Base-by-base conservation (phyloP, 768 basidiomycete genomes). In the Xerocomellus intermedius region DNA sequence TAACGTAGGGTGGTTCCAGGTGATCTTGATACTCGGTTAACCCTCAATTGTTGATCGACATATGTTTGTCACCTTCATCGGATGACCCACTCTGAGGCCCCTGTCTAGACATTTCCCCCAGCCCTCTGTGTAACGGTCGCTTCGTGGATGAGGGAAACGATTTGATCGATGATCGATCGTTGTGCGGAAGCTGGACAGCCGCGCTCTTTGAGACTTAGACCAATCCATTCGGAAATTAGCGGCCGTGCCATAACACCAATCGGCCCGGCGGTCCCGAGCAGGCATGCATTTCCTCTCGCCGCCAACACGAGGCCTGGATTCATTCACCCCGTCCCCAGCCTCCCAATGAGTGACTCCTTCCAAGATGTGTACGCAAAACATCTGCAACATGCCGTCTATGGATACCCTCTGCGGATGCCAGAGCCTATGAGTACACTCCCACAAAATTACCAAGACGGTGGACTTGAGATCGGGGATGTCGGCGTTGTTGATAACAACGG, bases 381-480 rank as follows among this genome's bases (percentile, higher is more conserved):
- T 48, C 33, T 49, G 4, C 37, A 28, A 24, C 38, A 49, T n/a
- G 35, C 47, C 7, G 35, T 12, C 48, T 37, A 48, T 41, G 49
- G 49, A n/a, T 50, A 50, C 16, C 39, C 49, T 32, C 49, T 50
- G 6, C 39, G 49, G 7, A 32, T 42, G 21, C 49, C 49, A 24
- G 49, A 50, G 12, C 49, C 49, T 10, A 42, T 32, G 30, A 42
- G 39, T 13, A 17, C 19, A 1, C 49, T 50, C 21, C 49, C 49
- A n/a, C 9, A 50, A 22, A 1, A 41, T 4, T 50, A 50, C 30
- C 21, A 32, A 21, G 21, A 50, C 4, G 1, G 2, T n/a, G 49
- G 49, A 17, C 49, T 50, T 50, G 8, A 50, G 16, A 50, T 50
- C 13, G 49, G 49, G 4, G 49, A 50, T n/a, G 49, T 50, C 4